Conservation (phyloP, 805 yeast genomes). For the Saccharomycopsis malanga region DNA sequence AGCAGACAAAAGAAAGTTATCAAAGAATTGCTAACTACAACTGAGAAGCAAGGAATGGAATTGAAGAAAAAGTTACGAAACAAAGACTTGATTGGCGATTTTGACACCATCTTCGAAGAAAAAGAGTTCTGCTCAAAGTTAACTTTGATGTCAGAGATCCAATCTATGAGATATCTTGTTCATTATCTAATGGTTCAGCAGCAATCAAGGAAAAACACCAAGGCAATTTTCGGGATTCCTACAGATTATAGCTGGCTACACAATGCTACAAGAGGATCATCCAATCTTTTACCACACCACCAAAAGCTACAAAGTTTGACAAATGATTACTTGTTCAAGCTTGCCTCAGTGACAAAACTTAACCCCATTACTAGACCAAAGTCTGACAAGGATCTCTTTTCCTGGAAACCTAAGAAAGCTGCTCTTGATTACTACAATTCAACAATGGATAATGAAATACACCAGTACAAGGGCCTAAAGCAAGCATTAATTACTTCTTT, state of each 20-base stretch:
- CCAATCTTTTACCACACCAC: too few species aligned
- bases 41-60: constrained; percentile 5
- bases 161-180: constrained; percentile 10
- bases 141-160: constrained; percentile 13
- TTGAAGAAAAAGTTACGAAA: constrained; percentile 5
- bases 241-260: neutral
- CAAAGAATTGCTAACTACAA: neutral
- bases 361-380: neutral
- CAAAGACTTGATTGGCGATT: constrained; percentile 12
- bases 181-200: neutral
- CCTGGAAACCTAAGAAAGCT: constrained; percentile 7
- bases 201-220: neutral
- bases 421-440: constrained; percentile 3
- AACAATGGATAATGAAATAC: neutral
- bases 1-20: neutral
- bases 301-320: neutral
- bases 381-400: neutral
- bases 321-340: neutral
- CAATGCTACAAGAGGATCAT: neutral
- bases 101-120: constrained; percentile 12
- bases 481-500: neutral
- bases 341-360: constrained; percentile 1
- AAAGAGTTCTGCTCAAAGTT: constrained; percentile 14
- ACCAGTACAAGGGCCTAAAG: neutral
- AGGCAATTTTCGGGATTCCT: constrained; percentile 3